Evolutionary conservation across 495 filamentous ascomycete genomes (phyloP).

Genomic region (Saxophila tyrrhenica): DNA sequence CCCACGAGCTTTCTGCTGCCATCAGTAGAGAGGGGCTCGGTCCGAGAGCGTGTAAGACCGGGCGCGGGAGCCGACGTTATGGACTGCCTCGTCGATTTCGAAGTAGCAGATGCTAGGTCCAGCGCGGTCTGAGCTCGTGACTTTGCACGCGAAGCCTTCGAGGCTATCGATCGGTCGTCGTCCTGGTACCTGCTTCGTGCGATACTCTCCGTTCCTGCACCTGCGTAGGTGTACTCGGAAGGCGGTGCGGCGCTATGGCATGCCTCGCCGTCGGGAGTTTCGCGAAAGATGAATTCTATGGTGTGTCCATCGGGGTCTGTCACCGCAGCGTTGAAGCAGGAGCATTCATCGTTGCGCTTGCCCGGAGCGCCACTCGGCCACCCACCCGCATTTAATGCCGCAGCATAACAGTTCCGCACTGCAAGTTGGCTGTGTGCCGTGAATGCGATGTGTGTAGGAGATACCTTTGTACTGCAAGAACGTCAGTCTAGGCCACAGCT

Average conservation of each 20-base stretch:
- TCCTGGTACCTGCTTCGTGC: slow-evolving; percentile 1
- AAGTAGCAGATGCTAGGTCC: slow-evolving; percentile 6
- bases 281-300: slow-evolving; percentile 47
- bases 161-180: background rate
- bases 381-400: slow-evolving; percentile 47
- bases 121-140: slow-evolving; percentile 8
- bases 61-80: slow-evolving; percentile 1
- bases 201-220: slow-evolving; percentile 27
- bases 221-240: slow-evolving; percentile 23
- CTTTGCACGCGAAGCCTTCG: slow-evolving; percentile 6
- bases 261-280: slow-evolving; percentile 17
- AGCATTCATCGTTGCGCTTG: slow-evolving; percentile 38
- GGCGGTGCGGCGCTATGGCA: background rate
- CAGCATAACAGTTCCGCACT: slow-evolving; percentile 49
- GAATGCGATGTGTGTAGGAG: slow-evolving; percentile 45
- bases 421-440: slow-evolving; percentile 41
- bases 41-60: slow-evolving; percentile 2
- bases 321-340: slow-evolving; percentile 50
- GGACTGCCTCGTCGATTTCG: background rate
- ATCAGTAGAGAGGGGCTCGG: slow-evolving; percentile 27
- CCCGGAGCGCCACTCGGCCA: slow-evolving; percentile 46
- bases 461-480: slow-evolving; percentile 33
- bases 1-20: slow-evolving; percentile 54
- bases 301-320: slow-evolving; percentile 51
- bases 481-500: background rate